Evolutionary conservation across 2,329 filamentous ascomycete species (phyloP).

Genomic region (Chaetothyriales sp.): DNA sequence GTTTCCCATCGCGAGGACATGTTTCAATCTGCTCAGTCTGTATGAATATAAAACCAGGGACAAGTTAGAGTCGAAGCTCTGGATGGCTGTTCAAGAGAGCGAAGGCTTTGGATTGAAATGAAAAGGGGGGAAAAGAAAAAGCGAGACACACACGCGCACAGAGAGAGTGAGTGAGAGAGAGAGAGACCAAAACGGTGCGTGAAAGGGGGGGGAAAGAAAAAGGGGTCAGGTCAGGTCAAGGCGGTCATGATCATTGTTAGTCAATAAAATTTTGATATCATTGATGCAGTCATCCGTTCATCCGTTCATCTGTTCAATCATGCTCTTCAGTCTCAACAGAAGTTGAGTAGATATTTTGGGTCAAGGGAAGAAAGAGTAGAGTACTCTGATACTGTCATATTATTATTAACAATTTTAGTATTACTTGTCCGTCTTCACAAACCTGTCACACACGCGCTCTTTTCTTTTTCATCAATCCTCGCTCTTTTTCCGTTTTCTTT

Average conservation of each 20-base stretch:
- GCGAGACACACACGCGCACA: neutral
- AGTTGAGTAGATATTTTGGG: no score
- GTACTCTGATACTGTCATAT: no score
- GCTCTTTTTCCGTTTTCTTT: no score
- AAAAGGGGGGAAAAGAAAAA: conserved; percentile 9
- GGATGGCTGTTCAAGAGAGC: conserved; percentile 76
- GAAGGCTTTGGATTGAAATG: conserved; percentile 84
- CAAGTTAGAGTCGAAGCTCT: conserved; percentile 56
- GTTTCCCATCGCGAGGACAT: conserved; percentile 76
- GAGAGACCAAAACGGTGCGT: no score
- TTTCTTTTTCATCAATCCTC: no score
- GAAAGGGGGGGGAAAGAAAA: no score
- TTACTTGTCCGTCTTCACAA: no score
- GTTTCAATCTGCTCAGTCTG: conserved; percentile 72
- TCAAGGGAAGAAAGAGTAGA: no score
- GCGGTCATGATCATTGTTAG: no score
- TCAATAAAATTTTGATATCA: neutral
- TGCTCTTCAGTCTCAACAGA: no score
- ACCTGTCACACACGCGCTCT: no score
- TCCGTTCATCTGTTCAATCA: neutral
- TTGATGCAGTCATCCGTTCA: neutral
- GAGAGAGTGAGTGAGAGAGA: neutral
- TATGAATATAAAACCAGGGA: conserved; percentile 55
- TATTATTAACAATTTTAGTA: no score
- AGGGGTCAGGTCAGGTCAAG: neutral